Evolutionary conservation across 768 basidiomycete species (phyloP), one percentile per base, ranked within the genome.

Genomic region (Mycena galericulata): DNA sequence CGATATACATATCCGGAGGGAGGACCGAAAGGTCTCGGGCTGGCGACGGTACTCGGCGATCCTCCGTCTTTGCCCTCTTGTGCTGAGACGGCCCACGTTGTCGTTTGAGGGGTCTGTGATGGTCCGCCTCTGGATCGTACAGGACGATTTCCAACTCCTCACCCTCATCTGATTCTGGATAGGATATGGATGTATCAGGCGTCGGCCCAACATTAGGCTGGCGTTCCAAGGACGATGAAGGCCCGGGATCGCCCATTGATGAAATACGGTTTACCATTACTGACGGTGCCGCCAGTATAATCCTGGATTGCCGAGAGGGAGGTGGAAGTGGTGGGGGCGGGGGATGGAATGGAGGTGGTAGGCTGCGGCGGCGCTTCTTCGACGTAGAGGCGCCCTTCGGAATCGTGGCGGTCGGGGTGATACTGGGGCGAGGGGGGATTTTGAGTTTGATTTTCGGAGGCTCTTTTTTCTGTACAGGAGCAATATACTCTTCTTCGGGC

Each of bases 401-500:
- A n/a, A 74, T 65, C n/a, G 76, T 74, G 45, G 74, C 73, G 15
- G 77, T 71, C 11, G 73, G 70, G 45, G 75, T 68, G 15, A 67
- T 66, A 34, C 38, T 58, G 20, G 63, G 54, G 38, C 38, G 78
- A 73, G 45, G 69, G 63, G 65, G 77, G 75, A 83, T 76, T 63
- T 80, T 80, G 27, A 83, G 72, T 73, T 77, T 84, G 69, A 79
- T 74, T 50, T 76, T 81, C 77, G 77, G 78, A 74, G 67, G 57
- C 41, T 82, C 76, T 68, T 75, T 76, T 70, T 67, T 77, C 69
- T 57, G 74, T 72, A 62, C 69, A 50, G 72, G 75, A 22, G 68
- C 47, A 10, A 67, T 12, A 53, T 70, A 70, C 26, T 75, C 75
- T n/a, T 76, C 71, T 40, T 80, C 80, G 22, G 78, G 64, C 58